phyloP scores from a whole-genome alignment of 148 eudicot species.

The Persicaria maculosa region DNA sequence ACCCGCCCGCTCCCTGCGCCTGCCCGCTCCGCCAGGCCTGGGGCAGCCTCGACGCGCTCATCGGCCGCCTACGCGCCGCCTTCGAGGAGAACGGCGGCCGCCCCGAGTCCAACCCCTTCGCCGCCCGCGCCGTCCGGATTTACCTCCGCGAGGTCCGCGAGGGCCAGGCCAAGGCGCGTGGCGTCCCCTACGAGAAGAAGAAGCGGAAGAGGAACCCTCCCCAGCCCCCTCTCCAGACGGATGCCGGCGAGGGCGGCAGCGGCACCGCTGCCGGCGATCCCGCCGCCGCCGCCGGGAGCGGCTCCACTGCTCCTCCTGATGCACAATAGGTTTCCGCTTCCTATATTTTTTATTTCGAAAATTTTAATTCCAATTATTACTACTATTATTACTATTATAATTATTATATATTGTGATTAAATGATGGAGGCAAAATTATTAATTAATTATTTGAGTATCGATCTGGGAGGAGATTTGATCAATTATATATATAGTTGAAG shows the following conservation, averaged over 20 bases:
- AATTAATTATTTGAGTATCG: no score
- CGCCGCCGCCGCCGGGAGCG: no score
- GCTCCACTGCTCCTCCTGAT: no score
- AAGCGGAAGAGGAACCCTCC: neutral
- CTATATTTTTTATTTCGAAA: no score
- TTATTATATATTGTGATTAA: no score
- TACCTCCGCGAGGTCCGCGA: slow-evolving; percentile 5
- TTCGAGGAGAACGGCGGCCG: slow-evolving; percentile 36
- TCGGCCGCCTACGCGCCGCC: slow-evolving; percentile 62
- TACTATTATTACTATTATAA: no score
- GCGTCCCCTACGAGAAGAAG: slow-evolving; percentile 10
- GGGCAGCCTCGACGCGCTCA: slow-evolving; percentile 68
- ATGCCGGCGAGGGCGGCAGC: neutral
- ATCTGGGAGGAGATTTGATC: no score
- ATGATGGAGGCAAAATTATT: no score
- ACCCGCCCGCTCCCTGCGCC: slow-evolving; percentile 62
- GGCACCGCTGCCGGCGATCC: no score
- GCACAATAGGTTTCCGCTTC: no score
- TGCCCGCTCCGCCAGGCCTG: slow-evolving; percentile 65
- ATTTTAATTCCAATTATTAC: no score
- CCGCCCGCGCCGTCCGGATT: slow-evolving; percentile 11
- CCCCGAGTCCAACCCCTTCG: slow-evolving; percentile 6
- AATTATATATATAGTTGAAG: no score
- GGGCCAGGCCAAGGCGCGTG: slow-evolving; percentile 4
- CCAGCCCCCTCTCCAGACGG: neutral